These are phyloP conservation scores for Scedosporium apiospermum DNA, from an alignment of 2,329 filamentous ascomycete species.

Conservation along the genomic window DNA sequence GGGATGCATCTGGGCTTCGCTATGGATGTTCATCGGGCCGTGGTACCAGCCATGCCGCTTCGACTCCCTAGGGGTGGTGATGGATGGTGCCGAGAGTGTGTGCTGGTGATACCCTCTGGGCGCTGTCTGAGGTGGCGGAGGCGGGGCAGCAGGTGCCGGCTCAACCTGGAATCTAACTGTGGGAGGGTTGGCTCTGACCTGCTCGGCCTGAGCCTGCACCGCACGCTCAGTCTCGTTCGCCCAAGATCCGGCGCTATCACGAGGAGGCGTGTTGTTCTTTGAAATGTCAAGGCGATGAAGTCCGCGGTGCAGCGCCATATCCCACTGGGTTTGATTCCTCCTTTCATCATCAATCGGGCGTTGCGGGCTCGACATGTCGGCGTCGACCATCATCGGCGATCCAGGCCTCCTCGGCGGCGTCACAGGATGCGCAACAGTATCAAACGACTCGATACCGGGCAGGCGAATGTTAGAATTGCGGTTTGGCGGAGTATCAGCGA, in stretches of 20 bases:
- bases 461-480: conserved; percentile 57
- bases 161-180: conserved; percentile 47
- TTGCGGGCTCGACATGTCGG: conserved; percentile 17
- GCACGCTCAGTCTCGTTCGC: conserved; percentile 46
- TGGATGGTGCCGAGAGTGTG: conserved; percentile 49
- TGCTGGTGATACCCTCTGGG: conserved; percentile 38
- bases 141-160: conserved; percentile 24
- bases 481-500: conserved; percentile 24
- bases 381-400: conserved; percentile 72
- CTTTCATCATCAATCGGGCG: conserved; percentile 29
- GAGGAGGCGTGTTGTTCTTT: conserved; percentile 35
- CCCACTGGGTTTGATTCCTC: conserved; percentile 49
- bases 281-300: conserved; percentile 59
- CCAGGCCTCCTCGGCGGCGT: conserved; percentile 55
- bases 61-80: conserved; percentile 45
- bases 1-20: conserved; percentile 8
- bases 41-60: conserved; percentile 70
- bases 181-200: conserved; percentile 32
- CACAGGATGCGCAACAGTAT: conserved; percentile 56
- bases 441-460: conserved; percentile 88
- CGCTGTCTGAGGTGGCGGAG: conserved; percentile 14
- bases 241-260: conserved; percentile 45
- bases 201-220: conserved; percentile 45
- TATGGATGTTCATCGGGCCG: conserved; percentile 26
- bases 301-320: conserved; percentile 55